phyloP scores from a whole-genome alignment of 768 basidiomycete genomes.

The Leccinum barrowsii region DNA sequence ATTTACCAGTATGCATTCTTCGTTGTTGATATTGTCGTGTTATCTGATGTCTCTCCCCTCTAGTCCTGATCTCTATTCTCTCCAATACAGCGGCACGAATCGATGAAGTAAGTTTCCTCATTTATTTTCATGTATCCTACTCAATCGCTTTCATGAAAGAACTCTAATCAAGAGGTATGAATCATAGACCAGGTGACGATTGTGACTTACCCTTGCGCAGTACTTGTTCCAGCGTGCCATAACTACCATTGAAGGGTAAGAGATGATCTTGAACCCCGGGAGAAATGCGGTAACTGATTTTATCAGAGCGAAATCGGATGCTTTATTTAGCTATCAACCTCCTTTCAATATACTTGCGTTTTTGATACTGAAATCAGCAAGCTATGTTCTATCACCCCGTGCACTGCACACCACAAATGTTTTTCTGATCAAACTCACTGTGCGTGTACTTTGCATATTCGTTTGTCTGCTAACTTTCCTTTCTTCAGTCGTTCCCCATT shows the following conservation, averaged over 20 bases:
- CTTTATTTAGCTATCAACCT: constrained; percentile 87
- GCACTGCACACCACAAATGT: constrained; percentile 83
- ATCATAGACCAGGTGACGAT: neutral
- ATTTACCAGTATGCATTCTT: constrained; percentile 60
- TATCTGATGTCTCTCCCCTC: neutral
- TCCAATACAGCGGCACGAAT: constrained; percentile 86
- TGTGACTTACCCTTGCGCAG: constrained; percentile 37
- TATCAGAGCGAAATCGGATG: constrained; percentile 79
- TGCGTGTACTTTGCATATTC: constrained; percentile 27
- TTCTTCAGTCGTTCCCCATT: constrained; percentile 63
- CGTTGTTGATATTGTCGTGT: neutral
- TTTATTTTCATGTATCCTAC: neutral
- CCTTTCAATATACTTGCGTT: constrained; percentile 87
- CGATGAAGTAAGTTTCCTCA: constrained; percentile 45
- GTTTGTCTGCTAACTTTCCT: neutral
- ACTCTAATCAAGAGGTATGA: constrained; percentile 57
- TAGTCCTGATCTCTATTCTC: constrained; percentile 80
- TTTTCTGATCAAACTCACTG: constrained; percentile 79
- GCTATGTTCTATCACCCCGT: constrained; percentile 71
- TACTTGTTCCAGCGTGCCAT: constrained; percentile 87
- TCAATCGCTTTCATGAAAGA: constrained; percentile 30
- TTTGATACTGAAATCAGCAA: constrained; percentile 72
- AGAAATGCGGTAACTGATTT: constrained; percentile 3
- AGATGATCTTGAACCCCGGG: neutral
- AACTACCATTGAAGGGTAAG: constrained; percentile 81